These are phyloP conservation scores for Ganoderma multipileum DNA, from an alignment of 1,284 basidiomycete species.

Conservation along the genomic window DNA sequence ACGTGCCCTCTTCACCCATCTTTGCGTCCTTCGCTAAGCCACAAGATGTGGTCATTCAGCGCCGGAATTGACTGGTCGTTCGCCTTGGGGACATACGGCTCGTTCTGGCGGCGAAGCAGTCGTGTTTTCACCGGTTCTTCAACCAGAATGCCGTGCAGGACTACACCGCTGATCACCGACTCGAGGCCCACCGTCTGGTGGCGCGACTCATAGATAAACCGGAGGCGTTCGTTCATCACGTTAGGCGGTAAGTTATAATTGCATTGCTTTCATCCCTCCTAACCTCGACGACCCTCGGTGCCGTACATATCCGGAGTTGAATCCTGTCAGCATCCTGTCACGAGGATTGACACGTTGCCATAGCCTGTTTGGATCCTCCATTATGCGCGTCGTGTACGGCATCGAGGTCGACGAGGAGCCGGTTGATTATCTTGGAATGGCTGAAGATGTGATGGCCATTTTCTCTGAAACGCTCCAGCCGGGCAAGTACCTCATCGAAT, in stretches of 20 bases:
- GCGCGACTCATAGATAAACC: conserved; percentile 11
- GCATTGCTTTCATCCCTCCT: no score
- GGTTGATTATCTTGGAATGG: conserved; percentile 28
- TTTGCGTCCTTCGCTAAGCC: no score
- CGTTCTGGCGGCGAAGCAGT: conserved; percentile 14
- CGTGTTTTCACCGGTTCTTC: conserved; percentile 29
- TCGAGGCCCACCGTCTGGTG: conserved; percentile 17
- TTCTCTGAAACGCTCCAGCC: conserved; percentile 22
- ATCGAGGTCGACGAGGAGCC: conserved; percentile 36
- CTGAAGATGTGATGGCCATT: conserved; percentile 17
- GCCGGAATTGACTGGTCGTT: conserved; percentile 18
- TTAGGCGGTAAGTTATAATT: conserved; percentile 25
- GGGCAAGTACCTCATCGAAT: conserved; percentile 25
- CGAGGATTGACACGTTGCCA: neutral
- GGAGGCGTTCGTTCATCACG: conserved; percentile 22
- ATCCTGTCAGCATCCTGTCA: neutral
- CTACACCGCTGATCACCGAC: conserved; percentile 12
- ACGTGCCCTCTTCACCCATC: neutral
- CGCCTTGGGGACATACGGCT: no score
- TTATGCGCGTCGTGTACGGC: conserved; percentile 43
- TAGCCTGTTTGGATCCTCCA: conserved; percentile 40
- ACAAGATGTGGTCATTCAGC: no score
- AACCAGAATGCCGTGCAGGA: conserved; percentile 17
- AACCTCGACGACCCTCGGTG: no score
- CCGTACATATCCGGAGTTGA: no score